Percentiles rank a stretch among this genome's conserved stretches.
Evolutionary conservation across 208 protist genomes (phyloP).

Genomic region (Acanthamoeba polyphaga): DNA sequence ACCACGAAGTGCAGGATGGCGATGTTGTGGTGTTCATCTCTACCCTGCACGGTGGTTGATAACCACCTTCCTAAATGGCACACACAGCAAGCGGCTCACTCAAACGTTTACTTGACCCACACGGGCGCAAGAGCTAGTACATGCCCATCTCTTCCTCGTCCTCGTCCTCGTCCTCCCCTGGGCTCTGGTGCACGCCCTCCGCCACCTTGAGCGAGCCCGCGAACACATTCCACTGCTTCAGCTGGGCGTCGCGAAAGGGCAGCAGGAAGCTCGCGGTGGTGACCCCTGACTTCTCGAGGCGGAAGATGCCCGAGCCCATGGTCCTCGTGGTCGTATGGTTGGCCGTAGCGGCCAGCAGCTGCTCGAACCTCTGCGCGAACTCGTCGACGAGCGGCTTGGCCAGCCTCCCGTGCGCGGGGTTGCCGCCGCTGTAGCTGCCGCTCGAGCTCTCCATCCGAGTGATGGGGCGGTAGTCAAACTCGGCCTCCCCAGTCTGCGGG

Average conservation of each 20-base stretch:
- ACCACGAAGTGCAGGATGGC: conserved; percentile 91
- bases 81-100: too few relatives aligned
- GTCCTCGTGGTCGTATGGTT: neutral
- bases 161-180: too few relatives aligned
- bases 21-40: conserved; percentile 95
- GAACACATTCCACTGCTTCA: too few relatives aligned
- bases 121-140: too few relatives aligned
- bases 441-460: neutral
- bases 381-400: neutral
- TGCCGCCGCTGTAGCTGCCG: neutral
- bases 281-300: too few relatives aligned
- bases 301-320: neutral
- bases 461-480: neutral
- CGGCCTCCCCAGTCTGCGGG: neutral
- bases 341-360: neutral
- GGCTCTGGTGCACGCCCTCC: too few relatives aligned
- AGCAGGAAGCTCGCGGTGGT: too few relatives aligned
- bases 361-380: neutral
- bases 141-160: too few relatives aligned
- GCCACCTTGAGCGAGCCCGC: too few relatives aligned
- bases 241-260: too few relatives aligned
- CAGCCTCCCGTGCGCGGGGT: neutral
- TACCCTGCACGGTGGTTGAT: conserved; percentile 94
- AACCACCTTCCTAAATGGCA: too few relatives aligned
- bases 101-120: neutral